phyloP scores from a whole-genome alignment of 148 eudicot genomes.

The Heliosperma pusillum region DNA sequence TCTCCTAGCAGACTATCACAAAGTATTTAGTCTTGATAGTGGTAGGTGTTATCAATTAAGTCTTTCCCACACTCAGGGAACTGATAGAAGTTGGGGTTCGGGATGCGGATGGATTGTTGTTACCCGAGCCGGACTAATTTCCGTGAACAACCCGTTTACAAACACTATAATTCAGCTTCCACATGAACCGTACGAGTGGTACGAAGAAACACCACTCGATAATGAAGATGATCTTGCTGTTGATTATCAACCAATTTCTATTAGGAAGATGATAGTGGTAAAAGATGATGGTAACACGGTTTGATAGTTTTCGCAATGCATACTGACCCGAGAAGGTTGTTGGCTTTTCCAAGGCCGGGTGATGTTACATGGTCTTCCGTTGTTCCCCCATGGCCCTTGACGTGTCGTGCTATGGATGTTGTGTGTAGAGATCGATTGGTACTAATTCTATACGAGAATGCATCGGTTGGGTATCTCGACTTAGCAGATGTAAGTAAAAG shows the following conservation, averaged over 20 bases:
- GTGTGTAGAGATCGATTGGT: background rate
- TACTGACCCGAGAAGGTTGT: background rate
- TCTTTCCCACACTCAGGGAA: background rate
- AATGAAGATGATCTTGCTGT: background rate
- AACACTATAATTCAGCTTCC: background rate
- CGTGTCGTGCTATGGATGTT: background rate
- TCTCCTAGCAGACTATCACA: slow-evolving; percentile 8
- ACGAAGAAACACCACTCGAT: background rate
- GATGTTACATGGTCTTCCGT: slow-evolving; percentile 6
- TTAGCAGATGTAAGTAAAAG: background rate
- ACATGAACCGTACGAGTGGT: background rate
- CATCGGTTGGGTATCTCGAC: background rate
- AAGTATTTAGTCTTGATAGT: background rate
- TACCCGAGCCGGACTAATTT: background rate
- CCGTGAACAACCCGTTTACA: slow-evolving; percentile 1
- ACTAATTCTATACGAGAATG: background rate
- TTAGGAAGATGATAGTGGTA: background rate
- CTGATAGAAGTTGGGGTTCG: slow-evolving; percentile 13
- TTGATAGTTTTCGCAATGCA: background rate
- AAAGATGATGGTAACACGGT: background rate
- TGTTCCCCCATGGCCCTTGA: background rate
- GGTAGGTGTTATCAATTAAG: background rate
- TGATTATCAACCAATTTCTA: background rate
- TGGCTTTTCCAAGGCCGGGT: slow-evolving; percentile 11
- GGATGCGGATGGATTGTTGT: slow-evolving; percentile 1